Conservation (phyloP, 495 filamentous ascomycete genomes). For the Aspergillus asperescens region DNA sequence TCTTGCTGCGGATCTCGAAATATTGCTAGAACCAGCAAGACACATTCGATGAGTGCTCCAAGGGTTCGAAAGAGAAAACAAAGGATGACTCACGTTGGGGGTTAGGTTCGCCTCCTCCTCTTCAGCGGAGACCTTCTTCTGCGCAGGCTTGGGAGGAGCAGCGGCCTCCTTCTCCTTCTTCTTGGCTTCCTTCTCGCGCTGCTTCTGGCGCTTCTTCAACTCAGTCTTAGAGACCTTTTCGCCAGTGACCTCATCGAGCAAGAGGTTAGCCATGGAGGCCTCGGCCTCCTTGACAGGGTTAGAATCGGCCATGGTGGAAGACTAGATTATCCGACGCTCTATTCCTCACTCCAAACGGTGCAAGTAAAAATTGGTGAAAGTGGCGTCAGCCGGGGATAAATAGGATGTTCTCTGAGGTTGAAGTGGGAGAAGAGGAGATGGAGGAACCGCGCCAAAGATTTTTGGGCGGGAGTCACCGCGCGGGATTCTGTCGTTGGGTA, state of each 20-base stretch:
- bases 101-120: slow-evolving; percentile 73
- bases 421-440: slow-evolving; percentile 24
- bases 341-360: neutral
- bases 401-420: neutral
- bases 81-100: slow-evolving; percentile 64
- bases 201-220: slow-evolving; percentile 94
- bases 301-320: slow-evolving; percentile 40
- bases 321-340: neutral
- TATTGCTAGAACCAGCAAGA: slow-evolving; percentile 63
- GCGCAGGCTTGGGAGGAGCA: slow-evolving; percentile 55
- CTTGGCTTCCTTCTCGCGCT: slow-evolving; percentile 75
- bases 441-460: slow-evolving; percentile 31
- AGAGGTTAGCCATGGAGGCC: slow-evolving; percentile 63
- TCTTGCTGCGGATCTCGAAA: slow-evolving; percentile 87
- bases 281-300: slow-evolving; percentile 53
- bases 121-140: slow-evolving; percentile 65
- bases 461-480: slow-evolving; percentile 36
- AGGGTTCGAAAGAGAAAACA: neutral
- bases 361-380: slow-evolving; percentile 1
- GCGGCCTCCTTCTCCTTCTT: slow-evolving; percentile 82
- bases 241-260: slow-evolving; percentile 79
- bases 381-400: slow-evolving; percentile 13
- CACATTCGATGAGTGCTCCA: slow-evolving; percentile 13
- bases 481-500: slow-evolving; percentile 31
- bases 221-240: slow-evolving; percentile 83